Percentiles rank a stretch among this genome's conserved stretches.
These are phyloP conservation scores for Trichoderma endophyticum DNA, from an alignment of 2,329 filamentous ascomycete genomes.

Conservation along the genomic window DNA sequence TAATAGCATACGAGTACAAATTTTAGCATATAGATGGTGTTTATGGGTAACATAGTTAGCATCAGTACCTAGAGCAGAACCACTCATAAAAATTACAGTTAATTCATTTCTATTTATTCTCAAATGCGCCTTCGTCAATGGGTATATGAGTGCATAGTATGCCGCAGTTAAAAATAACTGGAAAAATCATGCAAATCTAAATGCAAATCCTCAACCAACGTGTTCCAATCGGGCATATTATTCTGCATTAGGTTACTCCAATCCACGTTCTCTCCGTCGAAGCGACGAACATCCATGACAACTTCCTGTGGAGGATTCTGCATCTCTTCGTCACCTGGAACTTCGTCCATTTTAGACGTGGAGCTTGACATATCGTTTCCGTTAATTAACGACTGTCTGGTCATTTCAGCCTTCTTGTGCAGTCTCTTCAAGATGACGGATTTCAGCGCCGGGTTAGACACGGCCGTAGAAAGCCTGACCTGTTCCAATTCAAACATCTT, in stretches of 20 bases:
- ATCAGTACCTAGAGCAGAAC: not conserved
- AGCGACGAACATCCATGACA: conserved; percentile 10
- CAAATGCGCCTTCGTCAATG: not conserved
- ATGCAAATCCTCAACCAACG: conserved; percentile 17
- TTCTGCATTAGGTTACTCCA: conserved; percentile 16
- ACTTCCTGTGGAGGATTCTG: not conserved
- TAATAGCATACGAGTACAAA: not conserved
- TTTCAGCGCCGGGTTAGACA: conserved; percentile 14
- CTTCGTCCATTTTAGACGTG: not conserved
- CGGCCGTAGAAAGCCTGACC: conserved; percentile 5
- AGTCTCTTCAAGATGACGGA: conserved; percentile 15
- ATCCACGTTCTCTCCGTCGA: conserved; percentile 17
- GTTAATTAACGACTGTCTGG: conserved; percentile 3
- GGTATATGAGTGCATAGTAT: not conserved
- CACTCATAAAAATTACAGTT: not conserved
- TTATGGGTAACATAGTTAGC: not conserved
- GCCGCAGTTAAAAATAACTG: conserved; percentile 13
- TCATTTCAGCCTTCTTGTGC: conserved; percentile 17
- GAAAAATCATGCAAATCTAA: conserved; percentile 19
- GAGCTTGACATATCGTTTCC: not conserved
- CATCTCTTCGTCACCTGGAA: not conserved
- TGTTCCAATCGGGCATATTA: conserved; percentile 19
- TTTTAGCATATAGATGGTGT: conserved; percentile 1
- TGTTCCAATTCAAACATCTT: conserved; percentile 15
- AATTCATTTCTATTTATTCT: not conserved